phyloP scores from a whole-genome alignment of 1,139 yeast genomes.

The Kodamaea arcana region DNA sequence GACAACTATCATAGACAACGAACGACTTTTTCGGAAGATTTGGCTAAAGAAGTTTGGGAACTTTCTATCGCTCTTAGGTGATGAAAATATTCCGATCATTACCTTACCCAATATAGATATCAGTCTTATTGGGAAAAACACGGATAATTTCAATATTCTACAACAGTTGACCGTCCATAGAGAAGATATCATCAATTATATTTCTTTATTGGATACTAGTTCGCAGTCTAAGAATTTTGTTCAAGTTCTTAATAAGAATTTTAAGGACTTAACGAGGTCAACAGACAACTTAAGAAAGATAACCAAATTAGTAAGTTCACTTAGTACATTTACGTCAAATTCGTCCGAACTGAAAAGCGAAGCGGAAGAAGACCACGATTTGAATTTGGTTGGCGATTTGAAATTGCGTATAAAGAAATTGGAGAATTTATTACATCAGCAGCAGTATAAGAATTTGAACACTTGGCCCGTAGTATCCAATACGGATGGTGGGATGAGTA shows the following conservation, averaged over 20 bases:
- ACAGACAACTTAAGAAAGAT: constrained; percentile 38
- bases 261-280: constrained; percentile 40
- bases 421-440: constrained; percentile 65
- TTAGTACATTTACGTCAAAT: constrained; percentile 26
- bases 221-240: constrained; percentile 26
- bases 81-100: constrained; percentile 13
- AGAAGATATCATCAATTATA: constrained; percentile 37
- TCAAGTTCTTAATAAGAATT: constrained; percentile 42
- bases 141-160: constrained; percentile 20
- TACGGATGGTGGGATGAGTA: constrained; percentile 17
- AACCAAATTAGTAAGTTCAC: constrained; percentile 32
- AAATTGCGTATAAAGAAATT: constrained; percentile 57
- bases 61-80: constrained; percentile 33
- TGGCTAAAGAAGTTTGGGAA: constrained; percentile 65
- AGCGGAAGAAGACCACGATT: constrained; percentile 23
- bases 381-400: constrained; percentile 49
- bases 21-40: constrained; percentile 48
- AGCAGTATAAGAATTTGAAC: constrained; percentile 53
- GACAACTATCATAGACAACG: constrained; percentile 56
- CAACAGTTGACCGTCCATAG: constrained; percentile 30
- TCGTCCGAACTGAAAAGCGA: constrained; percentile 8
- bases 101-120: constrained; percentile 41
- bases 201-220: constrained; percentile 22
- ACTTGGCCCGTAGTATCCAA: constrained; percentile 46
- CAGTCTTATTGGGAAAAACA: constrained; percentile 27